A percentile compares a stretch with the other conserved stretches of the same genome.
Evolutionary conservation across 257 asterid genomes (phyloP).

Genomic region (Solanum sejunctum): DNA sequence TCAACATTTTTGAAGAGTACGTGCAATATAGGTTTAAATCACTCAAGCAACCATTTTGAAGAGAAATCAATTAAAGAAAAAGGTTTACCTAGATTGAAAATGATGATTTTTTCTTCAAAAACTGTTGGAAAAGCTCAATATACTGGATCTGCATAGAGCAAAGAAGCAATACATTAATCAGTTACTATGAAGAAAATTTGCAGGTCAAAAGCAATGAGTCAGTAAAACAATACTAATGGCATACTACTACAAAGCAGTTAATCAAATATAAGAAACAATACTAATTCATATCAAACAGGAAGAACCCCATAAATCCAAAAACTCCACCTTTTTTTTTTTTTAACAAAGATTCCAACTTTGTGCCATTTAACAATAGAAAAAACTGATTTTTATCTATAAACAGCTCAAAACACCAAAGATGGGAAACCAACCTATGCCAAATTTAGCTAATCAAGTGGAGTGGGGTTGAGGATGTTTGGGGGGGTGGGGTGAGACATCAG

Average conservation of each 20-base stretch:
- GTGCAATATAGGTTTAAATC: no score
- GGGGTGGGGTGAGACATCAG: neutral
- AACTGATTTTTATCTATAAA: neutral
- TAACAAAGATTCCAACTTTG: neutral
- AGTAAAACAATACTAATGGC: neutral
- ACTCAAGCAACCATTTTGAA: no score
- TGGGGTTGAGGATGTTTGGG: neutral
- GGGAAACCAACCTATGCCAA: neutral
- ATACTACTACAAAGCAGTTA: neutral
- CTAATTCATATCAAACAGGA: neutral
- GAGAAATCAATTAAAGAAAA: no score
- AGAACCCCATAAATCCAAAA: neutral
- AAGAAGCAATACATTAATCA: neutral
- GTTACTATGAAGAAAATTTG: neutral
- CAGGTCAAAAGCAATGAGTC: neutral
- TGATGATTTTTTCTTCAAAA: neutral
- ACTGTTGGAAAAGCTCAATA: neutral
- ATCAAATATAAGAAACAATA: neutral
- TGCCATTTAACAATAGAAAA: neutral
- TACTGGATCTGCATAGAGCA: neutral
- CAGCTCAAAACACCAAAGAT: neutral
- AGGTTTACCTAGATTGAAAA: neutral
- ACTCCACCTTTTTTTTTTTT: neutral
- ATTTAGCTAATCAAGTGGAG: neutral
- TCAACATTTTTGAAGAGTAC: no score